Evolutionary conservation across 768 basidiomycete species (phyloP).

Genomic region (Rhizopogon roseolus): DNA sequence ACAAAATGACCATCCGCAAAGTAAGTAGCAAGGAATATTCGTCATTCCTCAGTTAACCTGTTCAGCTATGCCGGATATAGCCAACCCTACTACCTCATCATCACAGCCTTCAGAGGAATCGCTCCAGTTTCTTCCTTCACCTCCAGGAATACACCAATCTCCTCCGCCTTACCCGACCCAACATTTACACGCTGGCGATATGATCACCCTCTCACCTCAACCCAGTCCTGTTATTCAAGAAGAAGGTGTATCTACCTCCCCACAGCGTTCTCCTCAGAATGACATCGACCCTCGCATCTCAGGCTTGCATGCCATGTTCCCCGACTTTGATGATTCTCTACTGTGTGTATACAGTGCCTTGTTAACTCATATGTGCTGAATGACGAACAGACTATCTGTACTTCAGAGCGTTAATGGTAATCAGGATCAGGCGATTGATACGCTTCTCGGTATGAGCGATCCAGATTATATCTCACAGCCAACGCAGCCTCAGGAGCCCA

Average conservation of each 20-base stretch:
- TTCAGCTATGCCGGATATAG: background rate
- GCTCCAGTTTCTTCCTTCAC: background rate
- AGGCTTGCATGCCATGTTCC: slow-evolving; percentile 65
- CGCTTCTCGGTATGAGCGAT: slow-evolving; percentile 81
- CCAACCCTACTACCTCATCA: background rate
- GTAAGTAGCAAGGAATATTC: background rate
- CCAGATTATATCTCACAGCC: slow-evolving; percentile 56
- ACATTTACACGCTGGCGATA: background rate
- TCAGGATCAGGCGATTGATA: slow-evolving; percentile 73
- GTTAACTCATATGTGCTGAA: background rate
- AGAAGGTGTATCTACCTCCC: background rate
- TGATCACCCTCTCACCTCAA: background rate
- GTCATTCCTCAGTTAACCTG: background rate
- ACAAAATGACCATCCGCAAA: background rate
- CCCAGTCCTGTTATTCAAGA: background rate
- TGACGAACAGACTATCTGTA: slow-evolving; percentile 50
- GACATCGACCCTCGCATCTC: slow-evolving; percentile 42
- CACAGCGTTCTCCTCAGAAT: background rate
- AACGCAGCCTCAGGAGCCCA: slow-evolving; percentile 4
- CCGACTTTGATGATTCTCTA: slow-evolving; percentile 72
- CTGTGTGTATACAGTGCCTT: slow-evolving; percentile 39
- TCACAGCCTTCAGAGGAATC: background rate
- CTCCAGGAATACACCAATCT: background rate
- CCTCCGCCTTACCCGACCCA: background rate
- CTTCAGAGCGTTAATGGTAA: slow-evolving; percentile 67